Conservation (phyloP, 495 filamentous ascomycete genomes). For the Hypoxylon lienhwacheense region DNA sequence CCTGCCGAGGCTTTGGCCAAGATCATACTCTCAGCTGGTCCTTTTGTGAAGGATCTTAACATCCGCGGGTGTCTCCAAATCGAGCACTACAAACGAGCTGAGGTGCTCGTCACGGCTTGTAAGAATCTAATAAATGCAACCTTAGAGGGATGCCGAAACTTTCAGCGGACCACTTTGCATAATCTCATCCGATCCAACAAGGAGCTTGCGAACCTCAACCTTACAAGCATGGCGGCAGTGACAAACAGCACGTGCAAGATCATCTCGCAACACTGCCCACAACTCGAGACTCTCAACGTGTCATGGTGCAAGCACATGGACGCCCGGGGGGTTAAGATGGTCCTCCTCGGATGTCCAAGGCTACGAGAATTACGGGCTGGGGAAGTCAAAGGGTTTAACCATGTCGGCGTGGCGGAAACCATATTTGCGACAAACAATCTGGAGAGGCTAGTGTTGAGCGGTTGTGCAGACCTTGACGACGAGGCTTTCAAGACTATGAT, state of each 20-base stretch:
- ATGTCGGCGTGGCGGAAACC: conserved; percentile 65
- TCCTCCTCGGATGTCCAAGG: conserved; percentile 70
- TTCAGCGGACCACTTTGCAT: conserved; percentile 73
- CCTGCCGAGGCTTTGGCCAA: conserved; percentile 79
- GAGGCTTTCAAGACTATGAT: conserved; percentile 69
- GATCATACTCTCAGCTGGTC: conserved; percentile 81
- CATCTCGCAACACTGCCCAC: conserved; percentile 79
- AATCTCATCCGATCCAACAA: conserved; percentile 77
- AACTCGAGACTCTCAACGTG: conserved; percentile 79
- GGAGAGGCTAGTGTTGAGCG: conserved; percentile 74
- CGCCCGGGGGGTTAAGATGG: conserved; percentile 72
- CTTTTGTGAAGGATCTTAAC: conserved; percentile 90
- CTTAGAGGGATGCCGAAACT: conserved; percentile 85
- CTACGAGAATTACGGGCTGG: conserved; percentile 81
- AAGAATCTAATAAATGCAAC: conserved; percentile 84
- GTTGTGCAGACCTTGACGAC: conserved; percentile 76
- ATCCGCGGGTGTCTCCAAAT: conserved; percentile 64
- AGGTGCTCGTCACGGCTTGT: conserved; percentile 76
- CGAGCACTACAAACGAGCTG: conserved; percentile 73
- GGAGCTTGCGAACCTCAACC: conserved; percentile 76
- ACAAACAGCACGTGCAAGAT: conserved; percentile 87
- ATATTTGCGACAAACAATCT: conserved; percentile 80
- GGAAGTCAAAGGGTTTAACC: conserved; percentile 78
- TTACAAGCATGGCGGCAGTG: conserved; percentile 76
- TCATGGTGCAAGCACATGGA: conserved; percentile 89